Percentiles rank a stretch among this genome's conserved stretches.
Evolutionary conservation across 805 yeast genomes (phyloP).

Genomic region (Pichia deserticola): DNA sequence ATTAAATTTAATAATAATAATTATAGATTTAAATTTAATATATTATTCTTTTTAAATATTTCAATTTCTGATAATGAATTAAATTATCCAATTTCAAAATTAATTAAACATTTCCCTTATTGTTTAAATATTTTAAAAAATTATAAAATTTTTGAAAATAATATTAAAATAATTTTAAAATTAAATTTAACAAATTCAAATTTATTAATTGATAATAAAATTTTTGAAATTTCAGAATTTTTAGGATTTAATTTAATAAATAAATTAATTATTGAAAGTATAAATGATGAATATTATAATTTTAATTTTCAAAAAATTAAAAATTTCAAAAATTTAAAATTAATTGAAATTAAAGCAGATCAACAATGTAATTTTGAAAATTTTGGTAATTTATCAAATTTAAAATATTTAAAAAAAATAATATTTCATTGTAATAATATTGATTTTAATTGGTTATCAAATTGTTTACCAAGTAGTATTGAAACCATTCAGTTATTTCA

Average conservation of each 20-base stretch:
- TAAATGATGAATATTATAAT: background rate
- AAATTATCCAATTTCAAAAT: background rate
- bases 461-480: background rate
- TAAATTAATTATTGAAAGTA: background rate
- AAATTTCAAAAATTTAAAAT: background rate
- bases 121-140: background rate
- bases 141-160: background rate
- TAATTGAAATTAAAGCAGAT: conserved; percentile 1
- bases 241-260: background rate
- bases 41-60: background rate
- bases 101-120: background rate
- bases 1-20: too few species aligned
- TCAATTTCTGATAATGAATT: background rate
- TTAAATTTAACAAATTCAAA: background rate
- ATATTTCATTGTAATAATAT: background rate
- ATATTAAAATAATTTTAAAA: background rate
- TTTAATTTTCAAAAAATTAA: background rate
- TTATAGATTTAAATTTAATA: background rate
- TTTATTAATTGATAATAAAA: background rate
- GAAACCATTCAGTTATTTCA: background rate
- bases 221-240: background rate
- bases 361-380: background rate
- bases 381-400: background rate
- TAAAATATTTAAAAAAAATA: background rate
- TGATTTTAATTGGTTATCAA: background rate